Base-by-base conservation (phyloP, 2,329 filamentous ascomycete genomes). In the Aureobasidium sp. region DNA sequence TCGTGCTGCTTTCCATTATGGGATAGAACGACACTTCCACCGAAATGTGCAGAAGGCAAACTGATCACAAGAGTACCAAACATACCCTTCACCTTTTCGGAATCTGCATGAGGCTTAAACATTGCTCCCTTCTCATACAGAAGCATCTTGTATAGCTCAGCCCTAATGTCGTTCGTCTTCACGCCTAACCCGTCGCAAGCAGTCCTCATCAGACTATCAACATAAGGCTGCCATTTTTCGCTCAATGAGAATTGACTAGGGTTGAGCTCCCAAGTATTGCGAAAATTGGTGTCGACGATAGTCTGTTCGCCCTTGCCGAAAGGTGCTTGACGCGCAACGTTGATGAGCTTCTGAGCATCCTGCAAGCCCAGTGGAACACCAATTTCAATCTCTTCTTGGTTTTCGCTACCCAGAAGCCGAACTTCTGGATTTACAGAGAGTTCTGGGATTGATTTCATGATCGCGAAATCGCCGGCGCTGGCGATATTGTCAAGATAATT, bases 211-310 rank as follows among this genome's bases (percentile, higher is more conserved):
- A 70, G 25, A 0, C 34, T 47, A 14, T 66, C 41, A n/a, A 71
- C 29, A 36, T 61, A 67, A 3, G 29, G 14, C 0, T 49, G 16
- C 71, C 71, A 74, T 21, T 25, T 41, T 3, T 53, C 25, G 34
- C 49, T 53, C 11, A 53, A 32, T 11, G 49, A 53, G 34, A 73
- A 68, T 5, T 68, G 58, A 16, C 62, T 42, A 2, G 61, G 49
- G 39, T 72, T 65, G 30, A 72, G 59, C 51, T 74, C 70, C 70
- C 69, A 73, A 1, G 69, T 73, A n/a, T 69, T 70, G 21, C 69
- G 63, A 2, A 73, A 66, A 13, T 62, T 66, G 3, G 65, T 64
- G 50, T 73, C 68, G 4, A 73, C 62, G 21, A 74, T 45, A 3
- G 72, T 73, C 53, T 70, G 64, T 21, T 61, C 62, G 2, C 67